Conservation (phyloP, 1,139 yeast genomes). For the Magnusiomyces paraingens region DNA sequence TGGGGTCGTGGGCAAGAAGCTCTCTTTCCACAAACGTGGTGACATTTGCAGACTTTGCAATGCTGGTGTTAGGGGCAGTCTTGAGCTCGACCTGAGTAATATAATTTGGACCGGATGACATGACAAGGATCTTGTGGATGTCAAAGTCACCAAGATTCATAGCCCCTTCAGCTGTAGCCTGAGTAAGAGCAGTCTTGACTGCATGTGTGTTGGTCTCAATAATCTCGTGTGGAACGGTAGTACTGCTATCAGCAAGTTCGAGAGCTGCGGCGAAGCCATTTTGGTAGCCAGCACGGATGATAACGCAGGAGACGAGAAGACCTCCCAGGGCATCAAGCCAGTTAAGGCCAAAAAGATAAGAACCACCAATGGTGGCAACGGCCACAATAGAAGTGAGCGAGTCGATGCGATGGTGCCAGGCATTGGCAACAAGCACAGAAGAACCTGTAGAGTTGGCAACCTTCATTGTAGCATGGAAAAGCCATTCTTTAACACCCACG, state of each 20-base stretch:
- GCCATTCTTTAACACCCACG: conserved; percentile 77
- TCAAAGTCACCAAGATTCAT: conserved; percentile 26
- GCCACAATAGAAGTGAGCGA: conserved; percentile 90
- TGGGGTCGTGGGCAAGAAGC: conserved; percentile 31
- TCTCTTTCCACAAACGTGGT: conserved; percentile 29
- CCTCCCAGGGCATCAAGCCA: conserved; percentile 95
- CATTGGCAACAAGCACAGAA: conserved; percentile 88
- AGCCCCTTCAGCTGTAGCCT: conserved; percentile 5
- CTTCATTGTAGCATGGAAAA: conserved; percentile 72
- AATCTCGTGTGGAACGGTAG: conserved; percentile 19
- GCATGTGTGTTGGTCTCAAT: conserved; percentile 19
- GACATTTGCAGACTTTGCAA: conserved; percentile 13
- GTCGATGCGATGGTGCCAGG: conserved; percentile 99
- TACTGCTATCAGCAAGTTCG: conserved; percentile 62
- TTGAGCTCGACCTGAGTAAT: conserved; percentile 17
- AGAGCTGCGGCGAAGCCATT: conserved; percentile 63
- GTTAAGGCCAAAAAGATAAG: conserved; percentile 64
- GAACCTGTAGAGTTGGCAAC: conserved; percentile 75
- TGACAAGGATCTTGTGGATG: conserved; percentile 19
- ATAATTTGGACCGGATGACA: conserved; percentile 30
- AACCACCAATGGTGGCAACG: conserved; percentile 77
- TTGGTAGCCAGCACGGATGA: conserved; percentile 76
- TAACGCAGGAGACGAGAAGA: conserved; percentile 68
- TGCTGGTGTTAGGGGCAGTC: conserved; percentile 10
- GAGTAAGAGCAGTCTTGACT: conserved; percentile 18